A percentile compares a stretch with the other conserved stretches of the same genome.
Evolutionary conservation across 1,284 basidiomycete genomes (phyloP).

Genomic region (Microbotryum lychnidis-dioicae): DNA sequence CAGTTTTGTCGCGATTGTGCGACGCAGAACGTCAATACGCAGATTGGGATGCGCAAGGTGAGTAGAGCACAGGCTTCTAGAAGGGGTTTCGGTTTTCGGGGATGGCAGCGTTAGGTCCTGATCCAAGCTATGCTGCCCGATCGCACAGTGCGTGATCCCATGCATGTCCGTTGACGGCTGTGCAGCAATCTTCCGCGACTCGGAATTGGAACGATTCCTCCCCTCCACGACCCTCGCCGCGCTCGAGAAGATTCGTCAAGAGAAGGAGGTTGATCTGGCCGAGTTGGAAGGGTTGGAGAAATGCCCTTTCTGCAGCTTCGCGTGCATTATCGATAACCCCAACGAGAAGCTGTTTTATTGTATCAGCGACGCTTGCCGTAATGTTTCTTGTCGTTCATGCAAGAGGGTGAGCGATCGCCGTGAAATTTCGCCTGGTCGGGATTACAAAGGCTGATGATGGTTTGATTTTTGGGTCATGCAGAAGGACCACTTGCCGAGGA

Average conservation of each 20-base stretch:
- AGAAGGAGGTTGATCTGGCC: constrained; percentile 33
- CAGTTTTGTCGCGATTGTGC: constrained; percentile 35
- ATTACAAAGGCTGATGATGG: too few species aligned
- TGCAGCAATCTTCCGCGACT: constrained; percentile 23
- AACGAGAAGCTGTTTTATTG: constrained; percentile 33
- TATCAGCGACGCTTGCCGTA: constrained; percentile 28
- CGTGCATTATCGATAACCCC: constrained; percentile 33
- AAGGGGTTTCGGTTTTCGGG: too few species aligned
- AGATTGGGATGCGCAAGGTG: constrained; percentile 30
- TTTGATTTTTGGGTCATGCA: background rate
- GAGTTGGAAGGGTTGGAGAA: constrained; percentile 29
- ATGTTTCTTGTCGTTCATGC: constrained; percentile 32
- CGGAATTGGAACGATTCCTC: constrained; percentile 28
- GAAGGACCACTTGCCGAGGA: constrained; percentile 33
- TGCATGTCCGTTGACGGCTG: constrained; percentile 36
- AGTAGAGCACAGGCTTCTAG: too few species aligned
- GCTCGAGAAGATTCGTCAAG: constrained; percentile 33
- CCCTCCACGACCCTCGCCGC: constrained; percentile 23
- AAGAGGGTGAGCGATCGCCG: constrained; percentile 18
- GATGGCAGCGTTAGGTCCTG: background rate
- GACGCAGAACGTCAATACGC: constrained; percentile 26
- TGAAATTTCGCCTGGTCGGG: too few species aligned
- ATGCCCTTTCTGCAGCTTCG: constrained; percentile 36
- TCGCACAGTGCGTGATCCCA: constrained; percentile 17
- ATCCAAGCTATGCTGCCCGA: too few species aligned